Percentiles rank a stretch among this genome's conserved stretches.
Evolutionary conservation across 768 basidiomycete species (phyloP).

Genomic region (Mycena capillaripes): DNA sequence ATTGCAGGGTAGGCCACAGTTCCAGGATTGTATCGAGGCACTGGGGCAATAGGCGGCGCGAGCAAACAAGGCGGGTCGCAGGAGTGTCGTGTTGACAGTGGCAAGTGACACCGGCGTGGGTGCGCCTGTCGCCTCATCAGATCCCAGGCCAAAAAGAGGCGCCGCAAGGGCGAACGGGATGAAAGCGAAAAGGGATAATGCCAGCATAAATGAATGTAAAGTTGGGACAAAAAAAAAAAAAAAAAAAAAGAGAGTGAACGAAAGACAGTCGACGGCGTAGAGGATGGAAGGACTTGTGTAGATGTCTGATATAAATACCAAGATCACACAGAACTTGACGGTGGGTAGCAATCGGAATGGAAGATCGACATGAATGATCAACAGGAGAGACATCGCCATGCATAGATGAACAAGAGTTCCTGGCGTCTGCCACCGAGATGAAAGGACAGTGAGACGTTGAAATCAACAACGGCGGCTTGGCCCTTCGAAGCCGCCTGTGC

Average conservation of each 20-base stretch:
- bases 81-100: slow-evolving; percentile 26
- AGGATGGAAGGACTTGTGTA: neutral
- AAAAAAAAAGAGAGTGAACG: neutral
- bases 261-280: neutral
- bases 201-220: neutral
- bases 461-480: too few relatives aligned
- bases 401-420: neutral
- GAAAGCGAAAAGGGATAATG: neutral
- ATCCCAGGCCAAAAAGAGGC: neutral
- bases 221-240: neutral
- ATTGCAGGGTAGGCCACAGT: slow-evolving; percentile 21
- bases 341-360: neutral
- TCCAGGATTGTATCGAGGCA: slow-evolving; percentile 45
- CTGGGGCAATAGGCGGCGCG: slow-evolving; percentile 55
- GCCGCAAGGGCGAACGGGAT: neutral
- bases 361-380: neutral
- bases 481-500: too few relatives aligned
- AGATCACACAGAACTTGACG: neutral
- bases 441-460: too few relatives aligned
- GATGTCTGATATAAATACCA: neutral
- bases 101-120: slow-evolving; percentile 23
- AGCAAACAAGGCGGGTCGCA: slow-evolving; percentile 51
- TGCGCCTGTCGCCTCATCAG: slow-evolving; percentile 5
- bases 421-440: neutral
- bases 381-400: neutral